These are phyloP conservation scores for Exophiala alcalophila DNA, from an alignment of 2,329 filamentous ascomycete species.

Conservation along the genomic window DNA sequence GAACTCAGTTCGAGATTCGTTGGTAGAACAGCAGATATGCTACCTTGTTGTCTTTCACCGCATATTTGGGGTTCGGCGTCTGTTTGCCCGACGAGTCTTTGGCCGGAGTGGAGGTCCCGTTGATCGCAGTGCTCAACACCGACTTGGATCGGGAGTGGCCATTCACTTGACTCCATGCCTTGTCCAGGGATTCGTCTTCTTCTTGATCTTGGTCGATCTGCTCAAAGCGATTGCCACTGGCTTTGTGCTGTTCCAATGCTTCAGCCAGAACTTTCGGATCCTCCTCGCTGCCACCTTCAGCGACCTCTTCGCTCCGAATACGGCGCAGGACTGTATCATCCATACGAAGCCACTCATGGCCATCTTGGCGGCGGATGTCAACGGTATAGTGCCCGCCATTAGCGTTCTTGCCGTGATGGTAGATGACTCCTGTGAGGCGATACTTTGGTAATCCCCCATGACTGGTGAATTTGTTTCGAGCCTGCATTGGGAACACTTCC, in stretches of 20 bases:
- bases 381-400: constrained; percentile 96
- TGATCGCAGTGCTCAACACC: constrained; percentile 53
- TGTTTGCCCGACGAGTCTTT: constrained; percentile 55
- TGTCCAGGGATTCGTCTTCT: constrained; percentile 56
- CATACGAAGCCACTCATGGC: constrained; percentile 91
- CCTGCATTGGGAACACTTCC: constrained; percentile 78
- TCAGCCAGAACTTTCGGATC: constrained; percentile 66
- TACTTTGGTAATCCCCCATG: constrained; percentile 77
- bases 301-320: constrained; percentile 83
- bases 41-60: constrained; percentile 87
- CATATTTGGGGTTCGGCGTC: constrained; percentile 55
- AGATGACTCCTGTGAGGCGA: constrained; percentile 82
- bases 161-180: constrained; percentile 81
- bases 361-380: constrained; percentile 92
- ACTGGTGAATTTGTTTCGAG: constrained; percentile 62
- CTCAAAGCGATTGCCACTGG: constrained; percentile 70
- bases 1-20: constrained; percentile 39
- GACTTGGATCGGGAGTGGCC: constrained; percentile 68
- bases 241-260: constrained; percentile 62
- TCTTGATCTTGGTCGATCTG: constrained; percentile 64
- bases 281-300: constrained; percentile 78
- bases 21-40: constrained; percentile 97
- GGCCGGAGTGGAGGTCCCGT: constrained; percentile 58
- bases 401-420: constrained; percentile 96
- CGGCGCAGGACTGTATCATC: constrained; percentile 90